A percentile compares a stretch with the other conserved stretches of the same genome.
Evolutionary conservation across 768 basidiomycete species (phyloP).

Genomic region (Pulveroboletus sp.): DNA sequence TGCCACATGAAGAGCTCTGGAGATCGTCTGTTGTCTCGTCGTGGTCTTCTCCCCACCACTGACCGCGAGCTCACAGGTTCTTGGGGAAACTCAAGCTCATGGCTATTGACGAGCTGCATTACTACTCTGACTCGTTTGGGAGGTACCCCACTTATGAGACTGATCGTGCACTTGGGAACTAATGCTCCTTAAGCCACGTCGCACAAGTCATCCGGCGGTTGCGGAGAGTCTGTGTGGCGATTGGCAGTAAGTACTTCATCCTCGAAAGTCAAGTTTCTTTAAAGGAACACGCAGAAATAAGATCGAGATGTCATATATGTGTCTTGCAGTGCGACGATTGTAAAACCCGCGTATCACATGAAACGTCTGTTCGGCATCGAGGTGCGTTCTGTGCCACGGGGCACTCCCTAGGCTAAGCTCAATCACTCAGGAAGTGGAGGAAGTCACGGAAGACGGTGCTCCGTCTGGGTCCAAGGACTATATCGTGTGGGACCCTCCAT

Average conservation of each 20-base stretch:
- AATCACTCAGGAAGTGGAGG: conserved; percentile 47
- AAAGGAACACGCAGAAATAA: conserved; percentile 7
- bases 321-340: conserved; percentile 85
- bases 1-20: conserved; percentile 84
- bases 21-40: conserved; percentile 44
- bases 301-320: conserved; percentile 61
- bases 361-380: conserved; percentile 65
- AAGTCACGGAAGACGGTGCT: conserved; percentile 75
- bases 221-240: conserved; percentile 66
- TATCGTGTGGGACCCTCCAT: conserved; percentile 70
- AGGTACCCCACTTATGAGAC: conserved; percentile 41
- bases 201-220: conserved; percentile 75
- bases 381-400: conserved; percentile 14
- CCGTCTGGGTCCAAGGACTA: conserved; percentile 79
- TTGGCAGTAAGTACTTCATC: conserved; percentile 56
- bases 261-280: neutral
- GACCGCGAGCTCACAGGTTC: conserved; percentile 44
- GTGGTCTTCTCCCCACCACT: neutral
- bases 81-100: conserved; percentile 71
- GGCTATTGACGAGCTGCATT: conserved; percentile 84
- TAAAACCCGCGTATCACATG: conserved; percentile 75
- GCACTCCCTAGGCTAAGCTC: neutral
- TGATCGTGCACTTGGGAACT: neutral
- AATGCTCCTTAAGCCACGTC: conserved; percentile 53
- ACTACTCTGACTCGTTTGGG: conserved; percentile 76